A percentile compares a stretch with the other conserved stretches of the same genome.
Conservation (phyloP, 208 protist genomes). For the Porcisia deanei region DNA sequence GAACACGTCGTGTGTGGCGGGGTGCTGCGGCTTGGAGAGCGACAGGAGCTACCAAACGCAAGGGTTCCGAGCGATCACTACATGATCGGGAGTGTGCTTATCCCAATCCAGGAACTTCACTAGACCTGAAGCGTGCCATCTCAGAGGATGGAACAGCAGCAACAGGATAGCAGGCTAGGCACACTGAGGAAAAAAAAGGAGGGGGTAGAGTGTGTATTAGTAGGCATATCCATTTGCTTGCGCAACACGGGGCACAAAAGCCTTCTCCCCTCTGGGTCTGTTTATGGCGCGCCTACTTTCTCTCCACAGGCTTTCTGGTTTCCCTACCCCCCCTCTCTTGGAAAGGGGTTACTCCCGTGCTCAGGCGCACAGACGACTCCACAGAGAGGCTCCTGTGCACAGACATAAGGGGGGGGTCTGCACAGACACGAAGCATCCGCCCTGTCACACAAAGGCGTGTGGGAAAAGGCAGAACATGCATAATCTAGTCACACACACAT, state of each 20-base stretch:
- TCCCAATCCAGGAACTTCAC: constrained; percentile 38
- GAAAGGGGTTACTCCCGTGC: background rate
- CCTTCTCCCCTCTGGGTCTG: background rate
- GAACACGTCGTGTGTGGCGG: constrained; percentile 49
- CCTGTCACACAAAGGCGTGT: background rate
- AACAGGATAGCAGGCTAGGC: background rate
- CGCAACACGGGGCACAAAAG: background rate
- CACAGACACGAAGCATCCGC: background rate
- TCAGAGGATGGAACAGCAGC: background rate
- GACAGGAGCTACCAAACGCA: constrained; percentile 49
- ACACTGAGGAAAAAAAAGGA: background rate
- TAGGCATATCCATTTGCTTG: background rate
- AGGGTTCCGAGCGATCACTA: constrained; percentile 84
- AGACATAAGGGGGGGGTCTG: background rate
- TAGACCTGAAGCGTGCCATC: background rate
- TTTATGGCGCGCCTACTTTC: background rate
- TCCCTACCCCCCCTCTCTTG: too few relatives aligned
- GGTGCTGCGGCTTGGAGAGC: constrained; percentile 62
- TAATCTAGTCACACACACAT: background rate
- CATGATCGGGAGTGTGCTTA: constrained; percentile 68
- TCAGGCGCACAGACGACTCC: background rate
- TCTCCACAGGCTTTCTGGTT: background rate
- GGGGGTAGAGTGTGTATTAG: background rate
- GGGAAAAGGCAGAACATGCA: background rate
- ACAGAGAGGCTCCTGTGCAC: background rate